phyloP scores from a whole-genome alignment of 164 flowering plant species.

The Dillenia suffruticosa region DNA sequence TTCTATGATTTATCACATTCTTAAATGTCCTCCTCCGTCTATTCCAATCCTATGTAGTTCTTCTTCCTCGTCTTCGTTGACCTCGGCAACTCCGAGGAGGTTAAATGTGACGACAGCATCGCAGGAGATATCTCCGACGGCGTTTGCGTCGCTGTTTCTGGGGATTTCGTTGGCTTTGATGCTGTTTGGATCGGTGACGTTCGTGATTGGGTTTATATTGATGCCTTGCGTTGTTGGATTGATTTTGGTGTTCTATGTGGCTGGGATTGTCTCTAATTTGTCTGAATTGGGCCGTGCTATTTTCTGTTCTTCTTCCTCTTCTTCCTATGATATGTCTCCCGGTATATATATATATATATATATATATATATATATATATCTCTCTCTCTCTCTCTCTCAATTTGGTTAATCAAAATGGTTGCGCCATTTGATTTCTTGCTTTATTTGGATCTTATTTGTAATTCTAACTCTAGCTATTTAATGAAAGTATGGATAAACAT shows the following conservation, averaged over 20 bases:
- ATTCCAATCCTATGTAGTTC: conserved; percentile 8
- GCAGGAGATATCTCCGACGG: conserved; percentile 22
- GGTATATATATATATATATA: too few species aligned
- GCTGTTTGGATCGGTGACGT: conserved; percentile 23
- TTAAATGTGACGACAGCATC: background rate
- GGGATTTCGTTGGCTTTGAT: conserved; percentile 29
- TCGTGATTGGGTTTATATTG: conserved; percentile 26
- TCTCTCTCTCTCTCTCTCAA: too few species aligned
- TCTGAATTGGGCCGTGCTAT: conserved; percentile 18
- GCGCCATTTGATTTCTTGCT: too few species aligned
- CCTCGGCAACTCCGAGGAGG: background rate
- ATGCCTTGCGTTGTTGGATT: conserved; percentile 33
- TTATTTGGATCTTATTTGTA: too few species aligned
- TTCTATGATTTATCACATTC: conserved; percentile 22
- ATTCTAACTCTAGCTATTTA: too few species aligned
- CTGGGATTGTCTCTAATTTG: conserved; percentile 19
- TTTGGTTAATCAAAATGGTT: too few species aligned
- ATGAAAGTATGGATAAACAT: too few species aligned
- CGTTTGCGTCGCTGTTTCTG: conserved; percentile 22
- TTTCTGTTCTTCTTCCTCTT: conserved; percentile 7
- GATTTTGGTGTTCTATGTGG: conserved; percentile 18
- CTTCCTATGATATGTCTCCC: conserved; percentile 5
- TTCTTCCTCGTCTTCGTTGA: background rate
- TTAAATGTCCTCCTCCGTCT: conserved; percentile 20
- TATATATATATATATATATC: too few species aligned